phyloP scores from a whole-genome alignment of 306 rosid genomes.

The Pyrus bretschneideri region DNA sequence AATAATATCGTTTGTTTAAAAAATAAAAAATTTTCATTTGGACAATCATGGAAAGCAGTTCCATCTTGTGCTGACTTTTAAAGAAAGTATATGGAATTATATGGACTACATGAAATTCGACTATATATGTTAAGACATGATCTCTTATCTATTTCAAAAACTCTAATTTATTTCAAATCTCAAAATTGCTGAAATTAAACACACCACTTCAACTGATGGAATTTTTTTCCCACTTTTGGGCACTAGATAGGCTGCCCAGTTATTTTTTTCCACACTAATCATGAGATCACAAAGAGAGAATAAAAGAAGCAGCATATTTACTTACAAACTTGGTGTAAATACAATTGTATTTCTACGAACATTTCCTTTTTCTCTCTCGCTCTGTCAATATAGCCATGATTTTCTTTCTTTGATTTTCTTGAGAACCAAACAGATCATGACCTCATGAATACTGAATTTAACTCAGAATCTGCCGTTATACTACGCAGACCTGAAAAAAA shows the following conservation, averaged over 20 bases:
- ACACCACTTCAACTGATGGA: neutral
- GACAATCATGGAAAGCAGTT: neutral
- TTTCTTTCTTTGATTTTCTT: neutral
- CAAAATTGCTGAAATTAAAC: neutral
- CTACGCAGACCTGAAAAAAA: constrained; percentile 12
- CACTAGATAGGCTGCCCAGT: constrained; percentile 9
- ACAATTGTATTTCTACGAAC: constrained; percentile 1
- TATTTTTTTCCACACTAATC: neutral
- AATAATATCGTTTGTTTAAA: too few relatives aligned
- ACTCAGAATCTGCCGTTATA: constrained; percentile 23
- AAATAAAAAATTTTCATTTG: neutral
- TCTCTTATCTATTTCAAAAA: neutral
- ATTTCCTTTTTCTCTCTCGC: neutral
- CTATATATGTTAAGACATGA: neutral
- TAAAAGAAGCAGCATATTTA: constrained; percentile 8
- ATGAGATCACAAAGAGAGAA: constrained; percentile 3
- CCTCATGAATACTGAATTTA: constrained; percentile 17
- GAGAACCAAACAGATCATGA: constrained; percentile 16
- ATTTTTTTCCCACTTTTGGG: neutral
- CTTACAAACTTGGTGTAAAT: constrained; percentile 23
- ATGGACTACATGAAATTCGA: neutral
- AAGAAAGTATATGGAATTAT: neutral
- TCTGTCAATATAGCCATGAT: neutral
- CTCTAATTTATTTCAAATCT: neutral
- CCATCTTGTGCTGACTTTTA: neutral